phyloP scores from a whole-genome alignment of 2,329 filamentous ascomycete species.

The Penicillium palitans region DNA sequence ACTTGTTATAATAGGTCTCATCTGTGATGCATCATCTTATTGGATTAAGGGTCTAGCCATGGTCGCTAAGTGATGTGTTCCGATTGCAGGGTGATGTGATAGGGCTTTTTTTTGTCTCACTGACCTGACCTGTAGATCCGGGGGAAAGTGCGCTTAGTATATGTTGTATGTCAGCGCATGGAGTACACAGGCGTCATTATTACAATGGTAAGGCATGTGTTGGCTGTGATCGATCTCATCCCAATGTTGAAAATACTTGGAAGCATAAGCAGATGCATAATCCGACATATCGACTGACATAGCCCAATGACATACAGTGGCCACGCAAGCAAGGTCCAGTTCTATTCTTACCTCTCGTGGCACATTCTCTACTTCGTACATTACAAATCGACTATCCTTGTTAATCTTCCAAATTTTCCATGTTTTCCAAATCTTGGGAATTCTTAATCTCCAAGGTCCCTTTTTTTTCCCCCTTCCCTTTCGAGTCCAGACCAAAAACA shows the following conservation, averaged over 20 bases:
- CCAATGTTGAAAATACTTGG: not conserved
- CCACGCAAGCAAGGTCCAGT: conserved; percentile 23
- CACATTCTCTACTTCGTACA: not conserved
- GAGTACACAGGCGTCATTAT: conserved; percentile 4
- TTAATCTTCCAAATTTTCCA: not conserved
- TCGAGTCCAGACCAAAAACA: conserved; percentile 9
- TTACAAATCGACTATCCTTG: not conserved
- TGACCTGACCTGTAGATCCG: conserved; percentile 17
- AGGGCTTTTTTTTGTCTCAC: conserved; percentile 14
- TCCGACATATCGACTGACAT: conserved; percentile 20
- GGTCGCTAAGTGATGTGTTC: conserved; percentile 27
- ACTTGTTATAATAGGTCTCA: conserved; percentile 11
- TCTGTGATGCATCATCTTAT: conserved; percentile 22
- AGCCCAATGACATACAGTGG: conserved; percentile 9
- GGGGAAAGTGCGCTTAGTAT: conserved; percentile 7
- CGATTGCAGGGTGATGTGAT: conserved; percentile 27
- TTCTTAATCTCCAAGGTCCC: not conserved
- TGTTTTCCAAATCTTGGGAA: not conserved
- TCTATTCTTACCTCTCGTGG: conserved; percentile 13
- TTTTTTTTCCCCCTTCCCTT: not conserved
- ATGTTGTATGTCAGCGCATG: conserved; percentile 5
- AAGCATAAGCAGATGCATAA: conserved; percentile 7
- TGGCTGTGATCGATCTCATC: conserved; percentile 19
- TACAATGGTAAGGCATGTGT: not conserved
- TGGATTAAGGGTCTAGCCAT: conserved; percentile 19